Evolutionary conservation across 2,329 filamentous ascomycete genomes (phyloP).

Genomic region (Colletotrichum sansevieriae): DNA sequence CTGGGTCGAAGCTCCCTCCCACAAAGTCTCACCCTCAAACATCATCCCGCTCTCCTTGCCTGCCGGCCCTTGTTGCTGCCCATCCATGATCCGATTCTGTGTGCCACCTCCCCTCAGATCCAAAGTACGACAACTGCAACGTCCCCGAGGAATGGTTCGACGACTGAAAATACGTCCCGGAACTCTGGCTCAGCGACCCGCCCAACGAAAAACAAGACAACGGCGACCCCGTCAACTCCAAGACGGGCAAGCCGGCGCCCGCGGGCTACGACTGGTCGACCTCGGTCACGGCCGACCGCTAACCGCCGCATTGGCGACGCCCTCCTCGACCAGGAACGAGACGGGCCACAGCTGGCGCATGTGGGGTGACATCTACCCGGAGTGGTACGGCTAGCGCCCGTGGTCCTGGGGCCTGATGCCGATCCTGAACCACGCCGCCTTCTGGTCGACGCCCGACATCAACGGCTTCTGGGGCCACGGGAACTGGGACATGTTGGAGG

Average conservation of each 20-base stretch:
- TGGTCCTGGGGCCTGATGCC: conserved; percentile 47
- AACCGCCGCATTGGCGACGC: too few species aligned
- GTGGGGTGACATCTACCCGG: conserved; percentile 56
- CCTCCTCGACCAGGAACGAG: conserved; percentile 40
- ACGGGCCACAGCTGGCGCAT: conserved; percentile 63
- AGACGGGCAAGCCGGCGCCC: conserved; percentile 55
- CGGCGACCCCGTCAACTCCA: conserved; percentile 46
- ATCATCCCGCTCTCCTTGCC: neutral
- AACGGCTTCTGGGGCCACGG: conserved; percentile 63
- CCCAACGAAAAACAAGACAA: conserved; percentile 45
- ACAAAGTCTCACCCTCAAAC: neutral
- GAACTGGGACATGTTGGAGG: conserved; percentile 65
- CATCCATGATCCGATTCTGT: neutral
- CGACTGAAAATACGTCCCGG: conserved; percentile 48
- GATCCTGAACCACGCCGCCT: conserved; percentile 64
- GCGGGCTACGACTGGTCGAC: conserved; percentile 63
- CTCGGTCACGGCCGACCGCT: conserved; percentile 62
- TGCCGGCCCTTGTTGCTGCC: neutral
- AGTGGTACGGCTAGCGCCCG: conserved; percentile 50
- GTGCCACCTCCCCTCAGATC: conserved; percentile 50
- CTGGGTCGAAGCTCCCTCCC: neutral
- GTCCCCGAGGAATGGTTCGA: conserved; percentile 54
- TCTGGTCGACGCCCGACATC: conserved; percentile 52
- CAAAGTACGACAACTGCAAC: conserved; percentile 71
- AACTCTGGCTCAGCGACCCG: conserved; percentile 48